Evolutionary conservation across 352 stramenopile genomes (phyloP).

Genomic region (Elongisporangium undulatum): DNA sequence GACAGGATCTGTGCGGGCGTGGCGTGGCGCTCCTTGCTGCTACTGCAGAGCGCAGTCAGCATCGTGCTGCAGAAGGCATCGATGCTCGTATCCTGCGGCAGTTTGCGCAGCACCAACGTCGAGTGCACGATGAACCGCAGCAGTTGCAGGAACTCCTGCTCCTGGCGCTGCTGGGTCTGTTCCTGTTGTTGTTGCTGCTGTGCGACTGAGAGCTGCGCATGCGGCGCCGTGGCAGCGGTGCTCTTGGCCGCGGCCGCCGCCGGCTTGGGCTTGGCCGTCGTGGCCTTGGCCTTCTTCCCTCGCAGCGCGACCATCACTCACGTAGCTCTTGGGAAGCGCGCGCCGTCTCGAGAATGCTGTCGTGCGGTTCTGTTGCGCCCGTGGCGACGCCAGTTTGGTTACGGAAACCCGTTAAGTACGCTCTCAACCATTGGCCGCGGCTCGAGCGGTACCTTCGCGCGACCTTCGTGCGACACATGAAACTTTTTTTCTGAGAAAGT

Average conservation of each 20-base stretch:
- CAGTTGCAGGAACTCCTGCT: conserved; percentile 44
- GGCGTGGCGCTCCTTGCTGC: conserved; percentile 44
- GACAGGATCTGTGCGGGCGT: conserved; percentile 50
- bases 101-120: conserved; percentile 20
- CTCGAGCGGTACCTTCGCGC: conserved; percentile 11
- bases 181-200: conserved; percentile 27
- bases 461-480: conserved; percentile 15
- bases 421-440: not conserved
- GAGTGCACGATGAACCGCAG: conserved; percentile 46
- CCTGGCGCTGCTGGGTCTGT: conserved; percentile 21
- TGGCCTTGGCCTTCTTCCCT: conserved; percentile 63
- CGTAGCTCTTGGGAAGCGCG: not conserved
- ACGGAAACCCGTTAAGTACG: conserved; percentile 5
- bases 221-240: conserved; percentile 4
- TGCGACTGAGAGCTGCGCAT: conserved; percentile 11
- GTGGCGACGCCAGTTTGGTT: not conserved
- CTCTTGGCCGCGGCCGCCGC: conserved; percentile 21
- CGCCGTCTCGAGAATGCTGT: not conserved
- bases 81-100: conserved; percentile 13
- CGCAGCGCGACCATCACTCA: conserved; percentile 62
- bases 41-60: conserved; percentile 43
- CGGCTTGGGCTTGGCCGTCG: conserved; percentile 47
- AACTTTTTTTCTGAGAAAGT: not conserved
- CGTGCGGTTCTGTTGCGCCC: not conserved
- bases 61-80: conserved; percentile 36